phyloP scores from a whole-genome alignment of 257 asterid genomes.

The Ballota nigra region DNA sequence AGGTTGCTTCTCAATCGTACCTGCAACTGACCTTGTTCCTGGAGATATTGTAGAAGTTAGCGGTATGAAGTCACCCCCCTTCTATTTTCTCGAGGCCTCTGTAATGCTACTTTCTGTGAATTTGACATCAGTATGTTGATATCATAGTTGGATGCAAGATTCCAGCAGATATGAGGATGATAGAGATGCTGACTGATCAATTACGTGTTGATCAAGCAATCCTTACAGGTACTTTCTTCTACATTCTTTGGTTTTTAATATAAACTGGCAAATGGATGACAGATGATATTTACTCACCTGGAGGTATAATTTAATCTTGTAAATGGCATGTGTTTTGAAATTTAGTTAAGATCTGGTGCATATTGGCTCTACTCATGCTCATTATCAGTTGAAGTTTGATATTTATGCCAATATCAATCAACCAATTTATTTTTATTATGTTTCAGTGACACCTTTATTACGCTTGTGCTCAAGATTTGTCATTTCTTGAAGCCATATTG shows the following conservation, averaged over 20 bases:
- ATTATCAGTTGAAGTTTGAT: constrained; percentile 14
- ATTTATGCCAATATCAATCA: constrained; percentile 8
- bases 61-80: constrained; percentile 48
- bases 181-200: constrained; percentile 85
- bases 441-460: too few species aligned
- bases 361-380: background rate
- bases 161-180: constrained; percentile 98
- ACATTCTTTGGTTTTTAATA: constrained; percentile 5
- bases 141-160: constrained; percentile 90
- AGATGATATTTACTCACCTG: constrained; percentile 16
- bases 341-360: constrained; percentile 13
- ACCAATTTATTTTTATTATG: background rate
- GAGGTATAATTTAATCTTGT: constrained; percentile 9
- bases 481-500: too few species aligned
- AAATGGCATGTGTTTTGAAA: constrained; percentile 2
- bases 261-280: constrained; percentile 9
- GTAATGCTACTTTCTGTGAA: constrained; percentile 16
- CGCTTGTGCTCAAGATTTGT: too few species aligned
- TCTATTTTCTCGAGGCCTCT: constrained; percentile 17
- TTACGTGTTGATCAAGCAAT: constrained; percentile 98
- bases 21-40: constrained; percentile 96
- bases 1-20: constrained; percentile 95
- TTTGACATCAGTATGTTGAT: constrained; percentile 13
- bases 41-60: constrained; percentile 98
- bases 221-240: constrained; percentile 66